Base-by-base conservation (phyloP, 2,329 filamentous ascomycete genomes). In the Fusarium temperatum region DNA sequence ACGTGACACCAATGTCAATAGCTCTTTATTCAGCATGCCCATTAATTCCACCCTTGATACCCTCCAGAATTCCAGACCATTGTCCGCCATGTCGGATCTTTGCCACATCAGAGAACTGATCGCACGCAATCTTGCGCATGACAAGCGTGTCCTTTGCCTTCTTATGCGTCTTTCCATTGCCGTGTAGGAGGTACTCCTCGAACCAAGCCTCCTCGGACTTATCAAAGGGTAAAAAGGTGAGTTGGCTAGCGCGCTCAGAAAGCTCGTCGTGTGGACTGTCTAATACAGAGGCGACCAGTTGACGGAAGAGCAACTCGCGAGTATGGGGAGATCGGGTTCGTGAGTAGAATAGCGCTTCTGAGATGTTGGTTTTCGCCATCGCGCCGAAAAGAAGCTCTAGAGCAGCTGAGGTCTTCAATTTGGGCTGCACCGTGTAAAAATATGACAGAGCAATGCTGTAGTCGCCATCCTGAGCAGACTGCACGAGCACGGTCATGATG, bases 341-440 rank as follows among this genome's bases (percentile, higher is more conserved):
- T 11, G 91, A 89, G 81, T 94, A 96, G 69, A 90, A 90, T 63
- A 96, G 91, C 6, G 93, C 92, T 77, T 95, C 93, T 0, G 90
- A 89, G 10, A 95, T 86, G 77, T 89, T 93, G 13, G 91, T 90
- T 41, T 85, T 85, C 3, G 91, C 88, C 54, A 96, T 86, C 13
- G 93, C 91, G 47, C 89, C 87, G 75, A 94, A 95, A 39, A 95
- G 89, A 13, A 91, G 85, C 67, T 89, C 87, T 15, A 94, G 85
- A 1, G 92, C 89, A 35, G 87, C 84, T 4, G 88, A 84, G 0
- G 87, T 89, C 74, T 89, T 89, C n/a, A 97, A 85, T 26, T 92
- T 89, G 5, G 94, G 94, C 73, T 91, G 91, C 2, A 92, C 91
- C 18, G 92, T 90, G 74, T 95, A 88, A 83, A 93, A 96, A 83